Evolutionary conservation across 768 basidiomycete genomes (phyloP), one percentile per base, ranked within the genome.

Genomic region (Pisolithus orientalis): DNA sequence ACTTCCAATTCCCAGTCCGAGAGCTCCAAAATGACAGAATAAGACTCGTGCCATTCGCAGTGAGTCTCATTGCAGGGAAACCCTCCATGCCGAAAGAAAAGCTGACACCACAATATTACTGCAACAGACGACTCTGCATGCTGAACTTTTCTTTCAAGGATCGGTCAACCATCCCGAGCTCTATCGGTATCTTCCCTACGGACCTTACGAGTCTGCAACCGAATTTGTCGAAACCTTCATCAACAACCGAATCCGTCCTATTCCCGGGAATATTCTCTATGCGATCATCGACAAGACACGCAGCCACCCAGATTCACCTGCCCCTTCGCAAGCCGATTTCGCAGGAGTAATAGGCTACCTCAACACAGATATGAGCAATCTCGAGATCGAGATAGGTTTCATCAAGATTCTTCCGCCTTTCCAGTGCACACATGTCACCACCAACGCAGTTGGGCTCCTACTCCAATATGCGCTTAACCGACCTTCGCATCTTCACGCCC

Each of bases 391-490:
- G 58, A 74, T 86, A 32, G 82, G 79, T 8, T 73, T 70, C 56
- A 67, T 83, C 34, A 67, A 82, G 44, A 75, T 80, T 39, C 65
- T 82, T 1, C 80, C 83, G 1, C 62, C 61, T 1, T 87, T 83
- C 62, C 84, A 85, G 53, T 71, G 80, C 14, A 86, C 82, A 0
- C 82, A 86, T 55, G 76, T 87, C 31, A 75, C 81, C 2, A 75
- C 81, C 4, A 78, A 80, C 54, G 75, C 77, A 1, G 65, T 74
- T 13, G 79, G 78, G 0, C 59, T 81, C 3, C 65, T 83, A 8
- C 67, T 90, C 17, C 66, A 71, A 16, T 78, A 75, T 47, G 68
- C 76, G 7, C 62, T 78, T 13, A 68, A 77, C 48, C 52, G 66
- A 3, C 75, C 79, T 0, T 60, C 61, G 6, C 62, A 62, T 13